Conservation (phyloP, 83 land plant species). For the Thuja plicata region DNA sequence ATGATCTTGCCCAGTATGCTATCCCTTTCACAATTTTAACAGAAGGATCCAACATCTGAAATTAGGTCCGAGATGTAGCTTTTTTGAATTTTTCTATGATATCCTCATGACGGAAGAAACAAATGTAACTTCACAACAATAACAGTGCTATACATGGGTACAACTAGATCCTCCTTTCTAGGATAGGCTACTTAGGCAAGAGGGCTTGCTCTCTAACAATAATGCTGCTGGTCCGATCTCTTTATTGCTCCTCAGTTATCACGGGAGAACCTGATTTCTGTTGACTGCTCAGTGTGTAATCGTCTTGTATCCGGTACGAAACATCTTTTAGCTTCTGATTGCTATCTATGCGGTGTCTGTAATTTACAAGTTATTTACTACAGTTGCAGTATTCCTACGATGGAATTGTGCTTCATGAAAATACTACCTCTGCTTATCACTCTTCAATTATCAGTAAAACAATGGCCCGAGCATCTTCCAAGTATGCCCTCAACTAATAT, state of each 20-base stretch:
- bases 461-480: neutral
- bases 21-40: neutral
- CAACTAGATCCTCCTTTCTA: neutral
- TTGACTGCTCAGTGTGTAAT: neutral
- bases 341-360: neutral
- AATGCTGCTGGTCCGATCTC: neutral
- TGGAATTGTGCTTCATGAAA: neutral
- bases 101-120: neutral
- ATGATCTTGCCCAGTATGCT: neutral
- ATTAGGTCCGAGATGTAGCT: neutral
- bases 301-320: neutral
- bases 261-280: neutral
- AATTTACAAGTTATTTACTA: neutral
- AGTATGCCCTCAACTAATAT: neutral
- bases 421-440: neutral
- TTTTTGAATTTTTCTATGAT: neutral
- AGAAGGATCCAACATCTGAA: neutral
- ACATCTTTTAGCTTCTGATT: neutral
- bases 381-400: neutral
- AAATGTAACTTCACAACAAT: neutral
- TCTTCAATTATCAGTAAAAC: neutral
- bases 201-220: neutral
- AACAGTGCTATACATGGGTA: neutral
- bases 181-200: neutral
- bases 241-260: neutral